A percentile compares a stretch with the other conserved stretches of the same genome.
Conservation (phyloP, 2,329 filamentous ascomycete species). For the Colletotrichum falcatum region DNA sequence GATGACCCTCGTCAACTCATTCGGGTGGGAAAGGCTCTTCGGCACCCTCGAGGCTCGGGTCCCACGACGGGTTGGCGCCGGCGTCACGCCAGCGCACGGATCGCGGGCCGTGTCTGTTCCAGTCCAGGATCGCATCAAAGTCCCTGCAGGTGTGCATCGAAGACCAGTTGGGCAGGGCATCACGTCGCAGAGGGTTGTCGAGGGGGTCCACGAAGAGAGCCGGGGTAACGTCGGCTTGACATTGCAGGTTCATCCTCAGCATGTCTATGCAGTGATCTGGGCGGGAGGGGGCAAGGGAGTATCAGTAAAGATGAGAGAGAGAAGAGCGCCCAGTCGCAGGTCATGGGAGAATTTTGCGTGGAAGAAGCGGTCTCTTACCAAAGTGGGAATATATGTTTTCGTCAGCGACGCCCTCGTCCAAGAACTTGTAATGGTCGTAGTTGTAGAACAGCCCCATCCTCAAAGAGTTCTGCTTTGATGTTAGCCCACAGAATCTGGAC, state of each 20-base stretch:
- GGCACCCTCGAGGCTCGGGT: slow-evolving; percentile 22
- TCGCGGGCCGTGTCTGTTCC: slow-evolving; percentile 33
- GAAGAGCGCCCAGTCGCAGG: fast-evolving
- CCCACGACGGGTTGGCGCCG: slow-evolving; percentile 31
- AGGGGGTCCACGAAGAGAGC: slow-evolving; percentile 35
- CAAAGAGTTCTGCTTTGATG: slow-evolving; percentile 5
- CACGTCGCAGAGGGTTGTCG: slow-evolving; percentile 18
- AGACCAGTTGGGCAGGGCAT: slow-evolving; percentile 34
- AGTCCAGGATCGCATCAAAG: slow-evolving; percentile 34
- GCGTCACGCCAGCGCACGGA: slow-evolving; percentile 37
- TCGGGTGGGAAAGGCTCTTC: slow-evolving; percentile 29
- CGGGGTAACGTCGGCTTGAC: slow-evolving; percentile 32
- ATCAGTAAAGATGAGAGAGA: not conserved
- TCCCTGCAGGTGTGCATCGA: slow-evolving; percentile 36
- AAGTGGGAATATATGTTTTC: slow-evolving; percentile 31
- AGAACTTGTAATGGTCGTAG: slow-evolving; percentile 25
- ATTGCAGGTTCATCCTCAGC: slow-evolving; percentile 31
- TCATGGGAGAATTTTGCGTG: fast-evolving
- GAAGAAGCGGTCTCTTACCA: slow-evolving; percentile 2
- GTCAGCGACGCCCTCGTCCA: slow-evolving; percentile 31
- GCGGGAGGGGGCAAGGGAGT: not conserved
- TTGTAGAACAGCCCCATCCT: slow-evolving; percentile 27
- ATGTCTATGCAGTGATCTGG: slow-evolving; percentile 36
- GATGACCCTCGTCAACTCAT: slow-evolving; percentile 5
- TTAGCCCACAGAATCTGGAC: not conserved